Conservation (phyloP, 2,329 filamentous ascomycete species). For the Neonectria coccinea region DNA sequence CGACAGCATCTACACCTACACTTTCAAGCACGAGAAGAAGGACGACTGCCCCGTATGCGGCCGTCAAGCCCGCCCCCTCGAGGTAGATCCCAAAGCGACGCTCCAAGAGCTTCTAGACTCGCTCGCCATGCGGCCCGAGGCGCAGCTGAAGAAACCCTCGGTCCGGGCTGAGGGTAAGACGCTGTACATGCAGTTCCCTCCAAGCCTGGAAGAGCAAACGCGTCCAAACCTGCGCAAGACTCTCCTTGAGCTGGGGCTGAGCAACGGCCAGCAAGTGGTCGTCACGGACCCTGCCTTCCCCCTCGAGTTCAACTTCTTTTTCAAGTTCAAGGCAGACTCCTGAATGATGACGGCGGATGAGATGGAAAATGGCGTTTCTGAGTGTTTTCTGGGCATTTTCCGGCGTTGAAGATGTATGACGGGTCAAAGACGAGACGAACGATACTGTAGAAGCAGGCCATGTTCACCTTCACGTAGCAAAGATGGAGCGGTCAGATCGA, state of each 20-base stretch:
- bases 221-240: conserved; percentile 84
- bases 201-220: conserved; percentile 85
- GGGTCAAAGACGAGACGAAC: conserved; percentile 20
- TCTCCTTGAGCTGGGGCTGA: conserved; percentile 77
- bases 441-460: conserved; percentile 46
- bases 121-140: conserved; percentile 84
- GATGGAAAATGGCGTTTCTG: conserved; percentile 32
- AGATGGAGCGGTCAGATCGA: conserved; percentile 18
- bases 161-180: conserved; percentile 83
- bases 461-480: conserved; percentile 37
- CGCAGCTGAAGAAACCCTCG: conserved; percentile 94
- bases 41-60: conserved; percentile 95
- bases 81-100: conserved; percentile 77
- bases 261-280: conserved; percentile 87
- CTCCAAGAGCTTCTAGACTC: conserved; percentile 88
- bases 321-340: conserved; percentile 57
- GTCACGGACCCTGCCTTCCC: conserved; percentile 92
- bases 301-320: conserved; percentile 71
- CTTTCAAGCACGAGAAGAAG: conserved; percentile 94
- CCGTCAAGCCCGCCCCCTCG: conserved; percentile 79
- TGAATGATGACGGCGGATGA: conserved; percentile 21
- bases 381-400: conserved; percentile 38
- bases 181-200: conserved; percentile 89
- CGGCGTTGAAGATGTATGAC: conserved; percentile 44
- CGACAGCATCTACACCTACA: conserved; percentile 96